phyloP scores from a whole-genome alignment of 768 basidiomycete genomes.

The Rhodocollybia butyracea region DNA sequence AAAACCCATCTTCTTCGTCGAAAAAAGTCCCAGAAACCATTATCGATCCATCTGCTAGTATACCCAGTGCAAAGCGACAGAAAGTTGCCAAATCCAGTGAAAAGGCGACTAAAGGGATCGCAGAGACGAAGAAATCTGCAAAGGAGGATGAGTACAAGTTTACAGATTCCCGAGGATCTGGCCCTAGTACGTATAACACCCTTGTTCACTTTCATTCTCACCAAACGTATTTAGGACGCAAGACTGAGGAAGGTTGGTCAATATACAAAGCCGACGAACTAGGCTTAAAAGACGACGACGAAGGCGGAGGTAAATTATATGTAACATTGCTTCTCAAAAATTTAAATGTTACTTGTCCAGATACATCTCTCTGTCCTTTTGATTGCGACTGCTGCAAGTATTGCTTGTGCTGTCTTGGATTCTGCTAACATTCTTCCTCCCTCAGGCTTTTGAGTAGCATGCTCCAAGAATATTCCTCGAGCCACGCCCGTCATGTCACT shows the following conservation, averaged over 20 bases:
- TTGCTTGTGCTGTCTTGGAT: neutral
- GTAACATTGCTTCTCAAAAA: constrained; percentile 16
- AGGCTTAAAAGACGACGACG: constrained; percentile 56
- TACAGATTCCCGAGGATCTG: constrained; percentile 71
- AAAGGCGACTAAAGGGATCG: constrained; percentile 16
- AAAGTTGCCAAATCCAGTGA: constrained; percentile 20
- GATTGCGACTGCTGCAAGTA: constrained; percentile 84
- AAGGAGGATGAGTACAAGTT: constrained; percentile 47
- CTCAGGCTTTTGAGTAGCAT: constrained; percentile 8
- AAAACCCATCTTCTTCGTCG: neutral
- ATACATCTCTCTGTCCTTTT: constrained; percentile 83
- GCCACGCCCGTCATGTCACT: constrained; percentile 53
- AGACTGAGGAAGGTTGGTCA: constrained; percentile 75
- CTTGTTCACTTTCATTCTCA: neutral
- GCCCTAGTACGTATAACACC: constrained; percentile 51
- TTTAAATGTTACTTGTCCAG: constrained; percentile 35
- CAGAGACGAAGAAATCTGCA: constrained; percentile 20
- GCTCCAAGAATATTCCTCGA: too few species aligned
- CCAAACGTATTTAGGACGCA: constrained; percentile 49
- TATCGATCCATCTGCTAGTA: constrained; percentile 54
- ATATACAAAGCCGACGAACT: constrained; percentile 86
- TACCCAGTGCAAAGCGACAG: constrained; percentile 31
- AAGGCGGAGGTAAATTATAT: constrained; percentile 63
- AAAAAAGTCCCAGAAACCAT: constrained; percentile 47
- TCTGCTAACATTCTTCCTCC: constrained; percentile 20